A percentile compares a stretch with the other conserved stretches of the same genome.
Evolutionary conservation across 805 yeast species (phyloP).

Genomic region (Wickerhamiella nectarea): DNA sequence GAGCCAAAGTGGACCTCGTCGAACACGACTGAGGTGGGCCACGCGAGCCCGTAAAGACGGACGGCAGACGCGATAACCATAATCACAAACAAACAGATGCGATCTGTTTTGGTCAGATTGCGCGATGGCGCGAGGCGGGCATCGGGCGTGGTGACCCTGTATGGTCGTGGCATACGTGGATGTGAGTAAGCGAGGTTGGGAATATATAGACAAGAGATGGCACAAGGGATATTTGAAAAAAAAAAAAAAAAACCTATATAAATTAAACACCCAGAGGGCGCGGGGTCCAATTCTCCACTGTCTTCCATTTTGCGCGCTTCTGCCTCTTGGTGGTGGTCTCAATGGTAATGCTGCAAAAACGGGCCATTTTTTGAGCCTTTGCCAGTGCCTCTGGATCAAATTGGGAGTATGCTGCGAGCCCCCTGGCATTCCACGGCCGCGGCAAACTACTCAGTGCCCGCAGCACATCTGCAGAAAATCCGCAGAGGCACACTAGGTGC

Average conservation of each 20-base stretch:
- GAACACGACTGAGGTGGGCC: slow-evolving; percentile 74
- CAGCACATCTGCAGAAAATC: neutral
- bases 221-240: too few relatives aligned
- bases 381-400: neutral
- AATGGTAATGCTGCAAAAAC: slow-evolving; percentile 10
- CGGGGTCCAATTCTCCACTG: slow-evolving; percentile 14
- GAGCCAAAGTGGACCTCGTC: slow-evolving; percentile 96
- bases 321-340: neutral
- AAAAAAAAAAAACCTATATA: neutral
- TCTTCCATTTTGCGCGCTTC: slow-evolving; percentile 9
- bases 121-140: slow-evolving; percentile 18
- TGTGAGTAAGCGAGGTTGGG: neutral
- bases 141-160: slow-evolving; percentile 21
- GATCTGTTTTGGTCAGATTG: slow-evolving; percentile 15
- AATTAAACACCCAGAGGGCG: slow-evolving; percentile 14
- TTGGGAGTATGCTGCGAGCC: slow-evolving; percentile 14
- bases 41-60: slow-evolving; percentile 45
- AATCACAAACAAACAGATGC: slow-evolving; percentile 26
- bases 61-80: slow-evolving; percentile 40
- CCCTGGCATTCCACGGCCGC: slow-evolving; percentile 21
- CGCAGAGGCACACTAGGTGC: slow-evolving; percentile 9
- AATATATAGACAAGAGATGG: too few relatives aligned
- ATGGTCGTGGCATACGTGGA: slow-evolving; percentile 15
- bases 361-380: slow-evolving; percentile 18
- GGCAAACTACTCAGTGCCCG: slow-evolving; percentile 8